Evolutionary conservation across 768 basidiomycete genomes (phyloP).

Genomic region (Cystofilobasidium macerans): DNA sequence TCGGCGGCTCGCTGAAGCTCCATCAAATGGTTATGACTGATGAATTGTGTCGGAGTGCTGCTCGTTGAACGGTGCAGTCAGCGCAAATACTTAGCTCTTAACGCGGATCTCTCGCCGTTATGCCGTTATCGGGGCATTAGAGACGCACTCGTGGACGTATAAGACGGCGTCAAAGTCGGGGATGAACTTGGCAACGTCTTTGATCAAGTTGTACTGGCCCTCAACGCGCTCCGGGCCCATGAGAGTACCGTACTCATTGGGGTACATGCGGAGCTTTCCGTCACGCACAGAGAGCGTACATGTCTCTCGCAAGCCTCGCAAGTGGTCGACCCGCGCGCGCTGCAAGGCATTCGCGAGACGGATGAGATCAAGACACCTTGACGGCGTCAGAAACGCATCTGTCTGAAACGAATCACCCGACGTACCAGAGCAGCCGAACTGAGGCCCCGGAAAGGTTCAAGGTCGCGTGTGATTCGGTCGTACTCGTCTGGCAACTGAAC

Average conservation of each 20-base stretch:
- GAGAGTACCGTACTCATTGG: conserved; percentile 14
- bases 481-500: conserved; percentile 36
- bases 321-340: not conserved
- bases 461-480: conserved; percentile 33
- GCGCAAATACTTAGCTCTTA: too few species aligned
- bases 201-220: conserved; percentile 30
- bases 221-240: conserved; percentile 30
- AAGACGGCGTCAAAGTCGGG: conserved; percentile 31
- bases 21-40: too few species aligned
- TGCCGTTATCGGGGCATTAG: too few species aligned
- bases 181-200: conserved; percentile 28
- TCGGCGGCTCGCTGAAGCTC: too few species aligned
- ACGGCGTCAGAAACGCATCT: too few species aligned
- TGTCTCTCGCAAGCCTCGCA: not conserved
- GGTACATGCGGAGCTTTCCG: conserved; percentile 1
- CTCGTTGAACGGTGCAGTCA: too few species aligned
- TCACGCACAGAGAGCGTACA: conserved; percentile 9
- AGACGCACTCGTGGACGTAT: conserved; percentile 32
- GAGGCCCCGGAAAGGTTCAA: conserved; percentile 32
- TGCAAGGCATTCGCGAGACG: conserved; percentile 1
- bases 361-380: conserved; percentile 28
- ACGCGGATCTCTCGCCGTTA: too few species aligned
- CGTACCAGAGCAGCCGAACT: conserved; percentile 29
- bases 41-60: too few species aligned
- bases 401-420: conserved; percentile 3